Base-by-base conservation (phyloP, 306 rosid genomes). In the Quillaja saponaria region DNA sequence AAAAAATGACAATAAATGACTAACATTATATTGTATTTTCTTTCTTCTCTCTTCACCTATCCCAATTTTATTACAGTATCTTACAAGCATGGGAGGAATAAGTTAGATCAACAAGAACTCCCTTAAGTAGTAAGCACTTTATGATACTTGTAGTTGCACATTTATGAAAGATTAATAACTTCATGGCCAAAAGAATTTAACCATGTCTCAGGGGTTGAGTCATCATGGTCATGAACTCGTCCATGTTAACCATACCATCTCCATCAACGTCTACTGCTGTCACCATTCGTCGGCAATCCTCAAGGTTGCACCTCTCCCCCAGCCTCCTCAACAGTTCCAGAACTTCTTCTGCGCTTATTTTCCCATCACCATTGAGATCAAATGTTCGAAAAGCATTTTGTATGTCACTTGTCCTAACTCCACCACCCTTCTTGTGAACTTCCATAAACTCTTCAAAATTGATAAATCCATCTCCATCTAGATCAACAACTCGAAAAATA, bases 141-240 rank as follows among this genome's bases (percentile, higher is more conserved):
- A 37, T 37, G 10, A 37, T 37, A 37, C 40, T 37, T 37, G 40
- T 6, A 37, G 40, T 37, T 37, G 7, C 6, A 37, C 40, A 6
- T 37, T 37, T 37, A 6, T 5, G 40, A 37, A 37, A 37, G 10
- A 5, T 6, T 5, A 5, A 10, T 6, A 5, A 37, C 40, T 37
- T 5, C n/a, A n/a, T n/a, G n/a, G n/a, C n/a, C 10, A 39, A 39
- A 7, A 8, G 11, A 1, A 10, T 4, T 40, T 18, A 61, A 33
- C 34, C 61, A 14, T 17, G 71, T 48, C 71, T 64, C 46, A 78
- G 9, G 61, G 83, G 62, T 7, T 62, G 80, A 57, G 88, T 85
- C 99, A 92, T 89, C 96, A 89, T 89, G 45, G 53, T 71, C 81
- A 76, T 81, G 72, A 89, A 92, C 80, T 89, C 96, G 12, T 89